Percentiles rank a stretch among this genome's conserved stretches.
Evolutionary conservation across 1,139 yeast species (phyloP).

Genomic region (Suhomyces wounanorum): DNA sequence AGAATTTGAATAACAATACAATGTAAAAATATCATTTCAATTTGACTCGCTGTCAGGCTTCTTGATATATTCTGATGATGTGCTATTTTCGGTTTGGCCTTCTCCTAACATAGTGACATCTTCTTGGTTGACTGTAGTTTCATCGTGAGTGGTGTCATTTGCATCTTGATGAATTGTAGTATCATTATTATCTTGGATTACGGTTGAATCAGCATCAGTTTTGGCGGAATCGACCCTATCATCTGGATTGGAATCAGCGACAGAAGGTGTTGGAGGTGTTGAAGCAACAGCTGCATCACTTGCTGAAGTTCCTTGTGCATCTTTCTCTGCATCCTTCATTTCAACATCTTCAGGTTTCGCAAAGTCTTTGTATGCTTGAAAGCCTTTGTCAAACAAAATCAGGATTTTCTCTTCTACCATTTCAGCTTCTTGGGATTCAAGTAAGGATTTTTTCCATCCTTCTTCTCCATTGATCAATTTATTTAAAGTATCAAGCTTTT

Average conservation of each 20-base stretch:
- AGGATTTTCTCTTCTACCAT: constrained; percentile 26
- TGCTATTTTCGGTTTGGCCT: constrained; percentile 11
- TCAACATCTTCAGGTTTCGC: constrained; percentile 18
- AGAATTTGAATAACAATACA: constrained; percentile 2
- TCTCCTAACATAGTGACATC: constrained; percentile 30
- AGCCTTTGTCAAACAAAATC: constrained; percentile 36
- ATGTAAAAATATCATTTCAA: background rate
- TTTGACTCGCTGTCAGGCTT: constrained; percentile 4
- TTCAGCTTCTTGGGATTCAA: constrained; percentile 26
- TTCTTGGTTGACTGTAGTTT: constrained; percentile 38
- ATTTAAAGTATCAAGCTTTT: constrained; percentile 30
- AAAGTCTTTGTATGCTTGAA: constrained; percentile 29
- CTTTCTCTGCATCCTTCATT: constrained; percentile 12
- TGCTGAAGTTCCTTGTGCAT: background rate
- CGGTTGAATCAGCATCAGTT: constrained; percentile 40
- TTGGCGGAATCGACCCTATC: constrained; percentile 2
- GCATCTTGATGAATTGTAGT: constrained; percentile 48
- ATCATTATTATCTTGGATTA: constrained; percentile 42
- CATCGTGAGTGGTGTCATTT: constrained; percentile 48
- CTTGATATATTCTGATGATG: constrained; percentile 9
- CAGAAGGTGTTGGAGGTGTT: background rate
- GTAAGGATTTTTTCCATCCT: constrained; percentile 42
- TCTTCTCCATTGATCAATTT: constrained; percentile 36
- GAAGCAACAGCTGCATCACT: background rate
- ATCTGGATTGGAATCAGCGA: constrained; percentile 8